These are phyloP conservation scores for Kwoniella mangroviensis DNA, from an alignment of 768 basidiomycete species.

Conservation along the genomic window DNA sequence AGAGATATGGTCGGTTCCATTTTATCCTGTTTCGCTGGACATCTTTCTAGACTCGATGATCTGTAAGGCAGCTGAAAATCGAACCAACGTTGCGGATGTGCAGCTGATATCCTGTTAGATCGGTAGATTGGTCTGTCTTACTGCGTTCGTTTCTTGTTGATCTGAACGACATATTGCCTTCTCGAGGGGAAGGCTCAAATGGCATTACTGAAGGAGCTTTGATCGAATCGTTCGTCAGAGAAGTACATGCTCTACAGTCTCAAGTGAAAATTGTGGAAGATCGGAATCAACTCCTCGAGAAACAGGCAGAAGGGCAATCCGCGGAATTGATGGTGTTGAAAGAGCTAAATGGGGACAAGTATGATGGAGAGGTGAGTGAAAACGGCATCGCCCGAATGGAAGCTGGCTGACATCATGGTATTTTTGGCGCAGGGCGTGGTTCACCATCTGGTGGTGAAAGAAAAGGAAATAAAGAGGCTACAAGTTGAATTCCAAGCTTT, in stretches of 20 bases:
- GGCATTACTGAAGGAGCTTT: constrained; percentile 4
- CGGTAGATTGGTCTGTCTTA: constrained; percentile 8
- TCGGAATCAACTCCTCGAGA: constrained; percentile 2
- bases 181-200: background rate
- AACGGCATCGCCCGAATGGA: too few species aligned
- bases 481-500: constrained; percentile 72
- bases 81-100: background rate
- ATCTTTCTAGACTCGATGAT: constrained; percentile 3
- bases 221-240: constrained; percentile 63
- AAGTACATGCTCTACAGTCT: constrained; percentile 66
- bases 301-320: constrained; percentile 68
- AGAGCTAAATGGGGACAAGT: constrained; percentile 15
- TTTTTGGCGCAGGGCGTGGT: constrained; percentile 71
- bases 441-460: constrained; percentile 79
- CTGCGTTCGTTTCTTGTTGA: constrained; percentile 10
- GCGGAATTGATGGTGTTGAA: constrained; percentile 61
- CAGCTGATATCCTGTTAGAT: constrained; percentile 4
- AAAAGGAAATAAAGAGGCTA: constrained; percentile 78
- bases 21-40: constrained; percentile 4
- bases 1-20: constrained; percentile 1
- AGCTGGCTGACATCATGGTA: background rate
- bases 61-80: background rate
- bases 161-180: constrained; percentile 6
- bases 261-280: constrained; percentile 1
- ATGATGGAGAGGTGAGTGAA: constrained; percentile 16